phyloP scores from a whole-genome alignment of 129 eudicot genomes.

The Apium graveolens region DNA sequence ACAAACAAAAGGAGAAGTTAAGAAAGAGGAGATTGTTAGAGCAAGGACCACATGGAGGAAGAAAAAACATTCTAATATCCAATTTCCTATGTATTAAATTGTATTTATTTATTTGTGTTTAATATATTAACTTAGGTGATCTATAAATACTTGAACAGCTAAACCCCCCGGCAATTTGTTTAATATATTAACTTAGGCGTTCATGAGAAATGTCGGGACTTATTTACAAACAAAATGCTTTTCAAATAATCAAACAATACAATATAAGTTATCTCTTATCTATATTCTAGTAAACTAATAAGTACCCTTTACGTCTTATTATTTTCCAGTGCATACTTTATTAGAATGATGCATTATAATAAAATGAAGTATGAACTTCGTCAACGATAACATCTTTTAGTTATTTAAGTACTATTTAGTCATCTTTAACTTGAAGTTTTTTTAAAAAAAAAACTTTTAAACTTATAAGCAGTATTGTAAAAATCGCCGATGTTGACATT shows the following conservation, averaged over 20 bases:
- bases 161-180: not conserved
- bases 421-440: not conserved
- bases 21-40: slow-evolving; percentile 64
- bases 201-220: not conserved
- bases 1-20: slow-evolving; percentile 46
- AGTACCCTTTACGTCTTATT: no score
- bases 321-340: no score
- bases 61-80: slow-evolving; percentile 24
- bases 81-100: slow-evolving; percentile 12
- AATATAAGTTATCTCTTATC: no score
- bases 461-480: no score
- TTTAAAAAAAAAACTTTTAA: no score
- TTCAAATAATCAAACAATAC: no score
- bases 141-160: not conserved
- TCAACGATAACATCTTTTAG: not conserved
- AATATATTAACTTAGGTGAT: not conserved
- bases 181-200: not conserved
- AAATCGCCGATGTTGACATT: no score
- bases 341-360: no score
- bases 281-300: no score
- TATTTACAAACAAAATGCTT: not conserved
- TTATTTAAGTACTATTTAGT: no score
- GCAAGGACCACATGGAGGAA: slow-evolving; percentile 77
- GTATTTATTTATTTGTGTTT: not conserved
- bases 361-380: no score